Base-by-base conservation (phyloP, 2,329 filamentous ascomycete species). In the Diplodia seriata region DNA sequence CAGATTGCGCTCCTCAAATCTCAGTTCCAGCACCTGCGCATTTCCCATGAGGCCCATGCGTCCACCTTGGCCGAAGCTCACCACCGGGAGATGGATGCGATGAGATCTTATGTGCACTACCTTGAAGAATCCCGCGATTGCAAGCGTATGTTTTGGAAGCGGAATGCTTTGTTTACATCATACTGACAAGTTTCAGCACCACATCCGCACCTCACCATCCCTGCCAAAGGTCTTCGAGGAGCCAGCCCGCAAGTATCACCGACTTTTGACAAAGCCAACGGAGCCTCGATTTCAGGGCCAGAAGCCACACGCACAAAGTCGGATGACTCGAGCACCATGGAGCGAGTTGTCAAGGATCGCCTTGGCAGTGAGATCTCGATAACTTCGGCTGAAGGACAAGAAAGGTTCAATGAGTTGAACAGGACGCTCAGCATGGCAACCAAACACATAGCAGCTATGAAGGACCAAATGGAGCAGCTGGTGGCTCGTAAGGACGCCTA, bases 21-120 rank as follows among this genome's bases (percentile, higher is more conserved):
- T 2, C 79, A 81, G 57, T 78, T 81, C 54, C 69, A 72, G 12
- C 74, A 71, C 63, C 70, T 82, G 66, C 75, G 76, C 55, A 71
- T 70, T 29, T 77, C 79, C 14, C 79, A 82, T 68, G 79, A 82
- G 68, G 74, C 77, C 4, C 78, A 81, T 65, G 68, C 80, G 23
- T 69, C 70, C 18, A 79, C 73, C 62, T 71, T 82, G 49, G 73
- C 71, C 63, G 75, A 78, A 49, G 72, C 78, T n/a, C 80, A 82
- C 70, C 73, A 73, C 18, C 75, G 74, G 33, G 81, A 82, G 72
- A 66, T 82, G 11, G 74, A 75, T n/a, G 78, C 78, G 8, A 69
- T 81, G 40, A 76, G 73, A 29, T 73, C 77, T 26, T 79, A 82
- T 70, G 74, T 79, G 49, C 72, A 72, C 57, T 72, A 78, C 18